Percentiles rank a stretch among this genome's conserved stretches.
Conservation (phyloP, 805 yeast genomes). For the baker's yeast (Saccharomyces cerevisiae) region DNA sequence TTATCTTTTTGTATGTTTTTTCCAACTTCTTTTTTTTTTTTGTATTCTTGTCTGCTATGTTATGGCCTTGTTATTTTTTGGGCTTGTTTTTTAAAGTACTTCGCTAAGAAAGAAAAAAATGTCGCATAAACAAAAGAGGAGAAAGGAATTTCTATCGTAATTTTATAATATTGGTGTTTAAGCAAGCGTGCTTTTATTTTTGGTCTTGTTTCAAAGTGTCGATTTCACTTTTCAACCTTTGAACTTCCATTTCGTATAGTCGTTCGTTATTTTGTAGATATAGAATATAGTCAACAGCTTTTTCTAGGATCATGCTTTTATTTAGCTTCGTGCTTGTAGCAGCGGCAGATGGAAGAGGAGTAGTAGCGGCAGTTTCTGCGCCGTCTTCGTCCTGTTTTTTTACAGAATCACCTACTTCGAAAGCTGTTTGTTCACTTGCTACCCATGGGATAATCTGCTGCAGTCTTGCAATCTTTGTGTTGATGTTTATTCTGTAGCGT, state of each 20-base stretch:
- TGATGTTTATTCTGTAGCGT: constrained; percentile 61
- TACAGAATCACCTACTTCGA: constrained; percentile 33
- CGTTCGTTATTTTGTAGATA: constrained; percentile 44
- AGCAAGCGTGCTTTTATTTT: not conserved
- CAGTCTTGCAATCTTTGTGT: constrained; percentile 58
- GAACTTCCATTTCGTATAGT: constrained; percentile 27
- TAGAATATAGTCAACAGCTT: constrained; percentile 55
- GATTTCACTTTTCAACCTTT: constrained; percentile 29
- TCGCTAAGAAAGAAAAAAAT: not conserved
- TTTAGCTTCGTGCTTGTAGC: constrained; percentile 37
- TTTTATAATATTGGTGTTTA: not conserved
- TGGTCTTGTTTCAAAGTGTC: constrained; percentile 14
- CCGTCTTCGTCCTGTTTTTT: constrained; percentile 6
- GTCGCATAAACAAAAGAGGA: not conserved
- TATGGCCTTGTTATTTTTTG: not conserved
- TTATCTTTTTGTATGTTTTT: not conserved
- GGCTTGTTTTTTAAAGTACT: not conserved
- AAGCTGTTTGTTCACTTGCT: constrained; percentile 52
- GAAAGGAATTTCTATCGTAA: not conserved
- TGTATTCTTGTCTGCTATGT: not conserved
- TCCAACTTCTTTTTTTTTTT: not conserved
- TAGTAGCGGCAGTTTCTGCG: not conserved
- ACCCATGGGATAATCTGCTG: constrained; percentile 63
- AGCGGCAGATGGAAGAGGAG: not conserved
- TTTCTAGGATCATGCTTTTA: constrained; percentile 59